These are phyloP conservation scores for Pythium phragmitis DNA, from an alignment of 352 stramenopile genomes.

Conservation along the genomic window DNA sequence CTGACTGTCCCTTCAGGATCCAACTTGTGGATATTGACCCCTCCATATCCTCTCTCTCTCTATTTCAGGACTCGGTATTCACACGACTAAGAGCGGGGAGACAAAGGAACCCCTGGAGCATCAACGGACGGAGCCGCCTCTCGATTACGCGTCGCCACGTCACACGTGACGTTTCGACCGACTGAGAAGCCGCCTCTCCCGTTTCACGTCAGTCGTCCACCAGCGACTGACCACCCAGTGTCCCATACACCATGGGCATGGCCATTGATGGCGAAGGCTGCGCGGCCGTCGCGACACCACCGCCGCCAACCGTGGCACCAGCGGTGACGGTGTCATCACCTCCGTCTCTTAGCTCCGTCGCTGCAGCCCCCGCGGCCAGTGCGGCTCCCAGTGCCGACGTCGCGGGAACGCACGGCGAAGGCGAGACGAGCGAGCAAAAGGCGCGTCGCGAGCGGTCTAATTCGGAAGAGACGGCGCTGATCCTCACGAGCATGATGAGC, in stretches of 20 bases:
- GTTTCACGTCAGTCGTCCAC: constrained; percentile 2
- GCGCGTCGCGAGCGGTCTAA: constrained; percentile 41
- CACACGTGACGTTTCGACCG: constrained; percentile 25
- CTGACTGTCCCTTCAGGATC: constrained; percentile 31
- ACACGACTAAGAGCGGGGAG: background rate
- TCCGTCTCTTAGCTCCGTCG: background rate
- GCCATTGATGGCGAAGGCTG: constrained; percentile 56
- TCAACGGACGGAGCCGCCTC: background rate
- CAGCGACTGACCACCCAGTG: background rate
- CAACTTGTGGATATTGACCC: constrained; percentile 2
- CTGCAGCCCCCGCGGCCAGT: background rate
- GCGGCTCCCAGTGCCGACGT: constrained; percentile 7
- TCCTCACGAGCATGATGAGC: constrained; percentile 83
- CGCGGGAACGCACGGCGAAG: constrained; percentile 5
- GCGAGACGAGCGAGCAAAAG: constrained; percentile 21
- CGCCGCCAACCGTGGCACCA: background rate
- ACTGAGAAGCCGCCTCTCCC: constrained; percentile 4
- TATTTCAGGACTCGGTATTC: background rate
- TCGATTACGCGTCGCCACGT: constrained; percentile 17
- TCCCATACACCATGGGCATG: constrained; percentile 51
- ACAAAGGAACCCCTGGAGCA: background rate
- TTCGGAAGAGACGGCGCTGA: constrained; percentile 84
- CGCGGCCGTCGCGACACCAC: constrained; percentile 5
- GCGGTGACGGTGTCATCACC: background rate
- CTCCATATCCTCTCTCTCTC: background rate